A percentile compares a stretch with the other conserved stretches of the same genome.
phyloP scores from a whole-genome alignment of 768 basidiomycete genomes.

The Hericium erinaceus region DNA sequence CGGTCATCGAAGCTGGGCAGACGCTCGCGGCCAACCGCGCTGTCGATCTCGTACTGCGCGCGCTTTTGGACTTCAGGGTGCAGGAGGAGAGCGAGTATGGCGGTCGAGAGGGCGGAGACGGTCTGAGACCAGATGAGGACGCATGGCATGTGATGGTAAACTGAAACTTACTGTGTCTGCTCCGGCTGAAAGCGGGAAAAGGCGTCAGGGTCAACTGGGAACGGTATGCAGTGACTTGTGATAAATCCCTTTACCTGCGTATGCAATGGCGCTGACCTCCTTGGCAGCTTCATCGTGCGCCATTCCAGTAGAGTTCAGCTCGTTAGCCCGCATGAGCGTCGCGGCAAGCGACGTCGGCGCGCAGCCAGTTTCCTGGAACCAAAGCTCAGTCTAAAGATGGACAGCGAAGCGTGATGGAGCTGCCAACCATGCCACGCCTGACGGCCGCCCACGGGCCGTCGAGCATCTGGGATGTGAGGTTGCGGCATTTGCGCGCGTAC shows the following conservation, averaged over 20 bases:
- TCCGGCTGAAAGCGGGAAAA: not conserved
- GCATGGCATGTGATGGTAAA: slow-evolving; percentile 8
- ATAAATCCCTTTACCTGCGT: not conserved
- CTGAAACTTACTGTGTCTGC: not conserved
- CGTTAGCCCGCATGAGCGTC: not conserved
- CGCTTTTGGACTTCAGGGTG: slow-evolving; percentile 11
- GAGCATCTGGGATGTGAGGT: not conserved
- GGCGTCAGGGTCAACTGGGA: not conserved
- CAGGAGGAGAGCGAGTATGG: slow-evolving; percentile 15
- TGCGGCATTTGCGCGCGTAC: not conserved
- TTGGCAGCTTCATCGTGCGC: not conserved
- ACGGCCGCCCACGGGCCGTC: slow-evolving; percentile 1
- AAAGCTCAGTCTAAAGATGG: no score
- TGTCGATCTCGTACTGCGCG: slow-evolving; percentile 31
- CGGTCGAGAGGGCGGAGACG: slow-evolving; percentile 6
- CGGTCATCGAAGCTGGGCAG: slow-evolving; percentile 28
- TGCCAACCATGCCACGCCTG: not conserved
- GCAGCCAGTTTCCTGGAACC: not conserved
- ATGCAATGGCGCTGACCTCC: not conserved
- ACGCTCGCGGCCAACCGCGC: slow-evolving; percentile 21
- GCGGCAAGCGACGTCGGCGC: not conserved
- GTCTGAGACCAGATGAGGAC: slow-evolving; percentile 14
- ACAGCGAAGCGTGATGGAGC: not conserved
- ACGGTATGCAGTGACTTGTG: not conserved
- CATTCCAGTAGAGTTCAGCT: not conserved